These are phyloP conservation scores for Pittosporum tobira DNA, from an alignment of 129 eudicot genomes.

Conservation along the genomic window DNA sequence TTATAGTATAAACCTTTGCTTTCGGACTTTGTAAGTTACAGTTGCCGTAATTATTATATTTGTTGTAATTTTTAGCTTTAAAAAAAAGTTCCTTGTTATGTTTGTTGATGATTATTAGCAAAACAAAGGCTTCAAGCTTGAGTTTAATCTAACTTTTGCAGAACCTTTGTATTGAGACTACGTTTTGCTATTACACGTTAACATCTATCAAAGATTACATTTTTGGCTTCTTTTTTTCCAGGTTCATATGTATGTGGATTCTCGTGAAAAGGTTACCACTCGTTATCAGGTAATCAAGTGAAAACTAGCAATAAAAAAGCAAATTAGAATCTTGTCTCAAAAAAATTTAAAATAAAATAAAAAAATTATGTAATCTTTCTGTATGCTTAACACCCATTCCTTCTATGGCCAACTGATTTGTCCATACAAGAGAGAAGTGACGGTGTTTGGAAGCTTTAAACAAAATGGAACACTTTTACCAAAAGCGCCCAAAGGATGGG, in stretches of 20 bases:
- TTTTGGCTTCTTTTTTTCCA: conserved; percentile 16
- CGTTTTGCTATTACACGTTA: too few species aligned
- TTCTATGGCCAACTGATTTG: conserved; percentile 48
- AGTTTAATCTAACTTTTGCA: too few species aligned
- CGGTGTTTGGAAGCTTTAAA: conserved; percentile 89
- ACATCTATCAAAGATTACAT: too few species aligned
- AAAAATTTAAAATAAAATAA: not conserved
- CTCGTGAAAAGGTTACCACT: conserved; percentile 89
- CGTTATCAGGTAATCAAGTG: conserved; percentile 64
- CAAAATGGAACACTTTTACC: conserved; percentile 89
- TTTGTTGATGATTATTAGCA: too few species aligned
- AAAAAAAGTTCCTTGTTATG: too few species aligned
- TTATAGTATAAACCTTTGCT: too few species aligned
- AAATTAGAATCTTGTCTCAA: not conserved
- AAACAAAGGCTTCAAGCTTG: too few species aligned
- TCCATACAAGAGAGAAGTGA: conserved; percentile 87
- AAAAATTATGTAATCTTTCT: not conserved
- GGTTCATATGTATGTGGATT: conserved; percentile 83
- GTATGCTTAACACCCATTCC: not conserved
- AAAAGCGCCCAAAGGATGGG: conserved; percentile 98
- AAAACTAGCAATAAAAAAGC: conserved; percentile 1
- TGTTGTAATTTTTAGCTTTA: too few species aligned
- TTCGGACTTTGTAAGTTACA: too few species aligned
- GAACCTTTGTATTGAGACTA: too few species aligned
- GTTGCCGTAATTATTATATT: too few species aligned